Evolutionary conservation across 768 basidiomycete genomes (phyloP).

Genomic region (Lactarius trivialis): DNA sequence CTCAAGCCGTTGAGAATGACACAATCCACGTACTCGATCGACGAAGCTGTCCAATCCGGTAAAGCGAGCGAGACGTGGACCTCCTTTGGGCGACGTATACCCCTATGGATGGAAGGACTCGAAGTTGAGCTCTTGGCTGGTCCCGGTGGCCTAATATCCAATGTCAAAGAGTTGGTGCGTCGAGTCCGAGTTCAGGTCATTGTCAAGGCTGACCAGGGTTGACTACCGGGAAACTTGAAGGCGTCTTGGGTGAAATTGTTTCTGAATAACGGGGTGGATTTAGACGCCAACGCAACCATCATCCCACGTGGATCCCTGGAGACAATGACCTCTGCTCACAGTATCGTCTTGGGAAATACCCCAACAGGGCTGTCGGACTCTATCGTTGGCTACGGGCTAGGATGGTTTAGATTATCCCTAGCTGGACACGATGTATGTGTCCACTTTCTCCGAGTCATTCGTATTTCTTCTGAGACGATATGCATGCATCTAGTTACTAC

Average conservation of each 20-base stretch:
- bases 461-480: not conserved
- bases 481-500: conserved; percentile 28
- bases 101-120: conserved; percentile 29
- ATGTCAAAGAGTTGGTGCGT: conserved; percentile 37
- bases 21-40: conserved; percentile 34
- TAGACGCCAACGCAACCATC: conserved; percentile 29
- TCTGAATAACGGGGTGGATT: conserved; percentile 32
- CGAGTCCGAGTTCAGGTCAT: not conserved
- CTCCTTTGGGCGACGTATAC: conserved; percentile 30
- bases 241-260: conserved; percentile 35
- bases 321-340: conserved; percentile 30
- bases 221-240: conserved; percentile 24
- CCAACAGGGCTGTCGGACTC: conserved; percentile 17
- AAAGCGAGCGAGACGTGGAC: conserved; percentile 33
- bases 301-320: conserved; percentile 30
- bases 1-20: conserved; percentile 38
- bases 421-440: conserved; percentile 36
- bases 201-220: not conserved
- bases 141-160: conserved; percentile 40
- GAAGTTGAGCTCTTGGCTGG: conserved; percentile 30
- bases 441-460: not conserved
- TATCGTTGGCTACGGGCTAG: conserved; percentile 37
- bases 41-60: conserved; percentile 30
- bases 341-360: conserved; percentile 22
- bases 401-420: conserved; percentile 36